Percentiles rank a stretch among this genome's conserved stretches.
These are phyloP conservation scores for Syncephalastrum sp. DNA, from an alignment of 371 early-diverging fungal species.

Conservation along the genomic window DNA sequence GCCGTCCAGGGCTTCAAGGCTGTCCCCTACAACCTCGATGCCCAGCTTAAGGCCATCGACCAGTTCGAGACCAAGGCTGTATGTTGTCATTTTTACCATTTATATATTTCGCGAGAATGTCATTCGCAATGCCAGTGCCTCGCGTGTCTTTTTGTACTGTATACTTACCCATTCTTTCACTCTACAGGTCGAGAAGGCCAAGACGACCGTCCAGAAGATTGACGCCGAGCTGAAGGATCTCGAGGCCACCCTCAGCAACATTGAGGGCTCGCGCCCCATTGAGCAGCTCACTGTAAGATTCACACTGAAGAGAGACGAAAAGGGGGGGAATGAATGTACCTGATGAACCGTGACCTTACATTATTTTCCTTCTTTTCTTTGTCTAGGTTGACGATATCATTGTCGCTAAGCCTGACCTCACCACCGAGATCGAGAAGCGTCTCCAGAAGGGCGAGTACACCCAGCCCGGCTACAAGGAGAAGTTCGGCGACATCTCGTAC, in stretches of 20 bases:
- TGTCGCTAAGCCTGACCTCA: conserved; percentile 90
- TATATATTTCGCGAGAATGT: not conserved
- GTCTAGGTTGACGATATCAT: conserved; percentile 89
- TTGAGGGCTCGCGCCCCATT: conserved; percentile 91
- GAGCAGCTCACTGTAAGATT: conserved; percentile 85
- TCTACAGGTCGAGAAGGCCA: conserved; percentile 79
- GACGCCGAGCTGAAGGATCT: conserved; percentile 86
- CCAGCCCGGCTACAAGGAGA: conserved; percentile 93
- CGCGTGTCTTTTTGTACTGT: not conserved
- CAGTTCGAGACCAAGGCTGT: conserved; percentile 91
- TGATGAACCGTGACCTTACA: not conserved
- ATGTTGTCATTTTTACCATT: conserved; percentile 30
- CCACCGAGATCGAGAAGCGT: conserved; percentile 85
- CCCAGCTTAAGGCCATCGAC: conserved; percentile 85
- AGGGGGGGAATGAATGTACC: not conserved
- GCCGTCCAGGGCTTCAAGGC: conserved; percentile 79
- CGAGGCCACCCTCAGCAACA: conserved; percentile 87
- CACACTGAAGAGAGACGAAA: not conserved
- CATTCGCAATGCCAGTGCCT: conserved; percentile 1
- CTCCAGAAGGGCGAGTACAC: conserved; percentile 90
- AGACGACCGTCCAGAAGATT: conserved; percentile 83
- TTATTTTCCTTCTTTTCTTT: conserved; percentile 4
- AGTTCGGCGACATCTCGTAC: conserved; percentile 79
- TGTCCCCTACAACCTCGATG: conserved; percentile 78
- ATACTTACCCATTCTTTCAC: not conserved